Conservation (phyloP, 495 filamentous ascomycete species). For the Hypoxylon lenormandii region DNA sequence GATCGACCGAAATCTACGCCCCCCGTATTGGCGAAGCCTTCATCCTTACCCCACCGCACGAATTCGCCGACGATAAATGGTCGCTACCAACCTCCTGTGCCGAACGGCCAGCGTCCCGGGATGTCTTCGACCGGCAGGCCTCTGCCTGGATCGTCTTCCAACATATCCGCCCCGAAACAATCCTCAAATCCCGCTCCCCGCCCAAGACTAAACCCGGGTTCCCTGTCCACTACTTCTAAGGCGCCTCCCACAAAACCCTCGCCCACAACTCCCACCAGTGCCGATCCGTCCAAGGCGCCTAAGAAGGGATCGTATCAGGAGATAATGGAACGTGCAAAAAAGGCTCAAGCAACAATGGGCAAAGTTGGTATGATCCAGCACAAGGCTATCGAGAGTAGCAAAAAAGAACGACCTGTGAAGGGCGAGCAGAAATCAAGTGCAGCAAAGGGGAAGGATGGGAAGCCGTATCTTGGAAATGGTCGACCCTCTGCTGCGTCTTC, state of each 20-base stretch:
- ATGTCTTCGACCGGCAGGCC: conserved; percentile 39
- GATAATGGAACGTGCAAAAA: conserved; percentile 74
- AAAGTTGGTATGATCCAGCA: conserved; percentile 68
- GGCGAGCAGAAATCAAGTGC: conserved; percentile 46
- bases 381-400: conserved; percentile 62
- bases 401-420: conserved; percentile 62
- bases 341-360: conserved; percentile 60
- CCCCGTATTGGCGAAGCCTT: conserved; percentile 24
- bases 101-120: conserved; percentile 35
- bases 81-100: conserved; percentile 39
- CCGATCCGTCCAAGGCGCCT: conserved; percentile 56
- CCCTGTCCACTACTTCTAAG: conserved; percentile 36
- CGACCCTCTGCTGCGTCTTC: conserved; percentile 34
- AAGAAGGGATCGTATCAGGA: conserved; percentile 76
- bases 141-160: conserved; percentile 15
- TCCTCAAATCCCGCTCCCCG: conserved; percentile 21
- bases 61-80: conserved; percentile 46
- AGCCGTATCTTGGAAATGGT: conserved; percentile 41
- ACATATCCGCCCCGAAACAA: conserved; percentile 32
- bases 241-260: conserved; percentile 39
- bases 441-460: conserved; percentile 41
- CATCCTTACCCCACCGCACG: conserved; percentile 48
- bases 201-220: conserved; percentile 34
- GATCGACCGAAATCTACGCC: conserved; percentile 39
- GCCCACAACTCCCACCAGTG: conserved; percentile 42